Evolutionary conservation across 495 filamentous ascomycete genomes (phyloP).

Genomic region (Hyaloscypha hepaticicola): DNA sequence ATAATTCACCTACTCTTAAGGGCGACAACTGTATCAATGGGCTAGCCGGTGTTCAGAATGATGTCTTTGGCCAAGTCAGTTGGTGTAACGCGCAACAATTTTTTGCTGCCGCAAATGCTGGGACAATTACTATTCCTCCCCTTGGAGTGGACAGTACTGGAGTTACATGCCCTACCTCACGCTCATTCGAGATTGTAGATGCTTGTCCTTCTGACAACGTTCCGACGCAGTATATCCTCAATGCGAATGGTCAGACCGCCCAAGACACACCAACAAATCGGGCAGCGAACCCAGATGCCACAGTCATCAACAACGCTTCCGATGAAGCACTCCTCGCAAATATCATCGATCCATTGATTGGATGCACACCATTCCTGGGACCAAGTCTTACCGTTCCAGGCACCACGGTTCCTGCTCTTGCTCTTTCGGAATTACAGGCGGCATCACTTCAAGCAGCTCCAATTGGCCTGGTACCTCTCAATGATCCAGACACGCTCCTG

Average conservation of each 20-base stretch:
- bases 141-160: conserved; percentile 1
- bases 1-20: conserved; percentile 1
- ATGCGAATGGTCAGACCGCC: not conserved
- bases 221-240: conserved; percentile 5
- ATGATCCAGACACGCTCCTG: conserved; percentile 14
- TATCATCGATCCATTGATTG: conserved; percentile 10
- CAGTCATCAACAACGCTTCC: conserved; percentile 14
- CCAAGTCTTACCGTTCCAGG: not conserved
- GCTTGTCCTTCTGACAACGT: conserved; percentile 13
- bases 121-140: conserved; percentile 1
- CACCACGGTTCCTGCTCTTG: not conserved
- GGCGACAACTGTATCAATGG: conserved; percentile 8
- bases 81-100: conserved; percentile 5
- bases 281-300: not conserved
- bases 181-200: conserved; percentile 9
- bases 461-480: conserved; percentile 9
- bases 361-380: conserved; percentile 9
- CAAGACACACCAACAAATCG: conserved; percentile 9
- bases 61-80: conserved; percentile 7
- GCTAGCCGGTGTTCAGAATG: conserved; percentile 1
- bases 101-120: conserved; percentile 3
- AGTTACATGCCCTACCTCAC: conserved; percentile 1
- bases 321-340: conserved; percentile 13
- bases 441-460: conserved; percentile 1
- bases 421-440: conserved; percentile 11